Evolutionary conservation across 768 basidiomycete species (phyloP).

Genomic region (Suillus hirtellus): DNA sequence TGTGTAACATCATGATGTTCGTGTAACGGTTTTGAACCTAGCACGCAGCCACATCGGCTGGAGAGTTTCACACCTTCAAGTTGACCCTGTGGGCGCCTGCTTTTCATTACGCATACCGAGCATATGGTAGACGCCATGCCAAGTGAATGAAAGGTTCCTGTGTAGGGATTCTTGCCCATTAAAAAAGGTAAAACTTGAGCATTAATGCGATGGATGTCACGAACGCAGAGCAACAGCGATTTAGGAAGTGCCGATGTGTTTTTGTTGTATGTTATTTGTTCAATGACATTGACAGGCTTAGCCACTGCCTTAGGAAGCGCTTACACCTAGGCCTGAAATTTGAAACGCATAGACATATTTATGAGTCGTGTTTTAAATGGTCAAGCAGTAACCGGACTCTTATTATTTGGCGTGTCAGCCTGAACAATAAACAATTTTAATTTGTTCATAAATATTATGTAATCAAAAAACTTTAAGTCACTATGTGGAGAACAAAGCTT

Average conservation of each 20-base stretch:
- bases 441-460: no score
- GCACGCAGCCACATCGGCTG: not conserved
- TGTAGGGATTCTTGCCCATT: not conserved
- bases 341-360: no score
- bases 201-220: not conserved
- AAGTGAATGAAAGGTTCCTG: not conserved
- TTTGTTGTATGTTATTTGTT: not conserved
- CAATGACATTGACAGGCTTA: not conserved
- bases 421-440: no score
- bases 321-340: no score
- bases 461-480: no score
- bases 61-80: not conserved
- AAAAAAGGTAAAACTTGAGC: not conserved
- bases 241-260: not conserved
- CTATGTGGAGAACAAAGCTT: no score
- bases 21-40: conserved; percentile 1
- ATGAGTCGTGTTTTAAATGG: no score
- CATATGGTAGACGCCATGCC: not conserved
- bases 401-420: no score
- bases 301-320: not conserved
- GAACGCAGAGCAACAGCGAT: not conserved
- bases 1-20: not conserved
- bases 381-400: no score
- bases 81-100: not conserved
- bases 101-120: not conserved